A percentile compares a stretch with the other conserved stretches of the same genome.
phyloP scores from a whole-genome alignment of 1,284 basidiomycete genomes.

The Acaromyces ingoldii region DNA sequence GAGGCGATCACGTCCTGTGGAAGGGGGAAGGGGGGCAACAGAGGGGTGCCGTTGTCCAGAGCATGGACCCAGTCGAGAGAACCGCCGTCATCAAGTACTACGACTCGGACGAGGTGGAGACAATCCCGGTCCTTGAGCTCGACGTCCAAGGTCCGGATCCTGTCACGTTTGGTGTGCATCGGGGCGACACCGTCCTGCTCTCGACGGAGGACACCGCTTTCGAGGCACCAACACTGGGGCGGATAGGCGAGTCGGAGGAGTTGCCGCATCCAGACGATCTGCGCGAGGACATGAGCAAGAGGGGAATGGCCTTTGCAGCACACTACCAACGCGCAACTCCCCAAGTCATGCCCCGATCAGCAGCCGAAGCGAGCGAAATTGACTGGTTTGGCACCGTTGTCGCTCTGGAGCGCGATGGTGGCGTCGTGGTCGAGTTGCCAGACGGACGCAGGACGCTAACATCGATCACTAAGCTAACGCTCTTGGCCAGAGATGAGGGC shows the following conservation, averaged over 20 bases:
- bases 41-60: conserved; percentile 68
- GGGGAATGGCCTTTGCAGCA: conserved; percentile 62
- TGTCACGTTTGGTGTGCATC: conserved; percentile 64
- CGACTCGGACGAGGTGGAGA: conserved; percentile 55
- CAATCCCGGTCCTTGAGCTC: conserved; percentile 78
- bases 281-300: conserved; percentile 64
- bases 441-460: conserved; percentile 35
- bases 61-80: conserved; percentile 40
- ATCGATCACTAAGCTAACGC: conserved; percentile 27
- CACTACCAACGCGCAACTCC: conserved; percentile 52
- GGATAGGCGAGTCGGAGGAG: conserved; percentile 70
- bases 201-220: conserved; percentile 66
- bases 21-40: conserved; percentile 64
- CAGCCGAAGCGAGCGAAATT: conserved; percentile 27
- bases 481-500: conserved; percentile 16
- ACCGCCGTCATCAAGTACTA: conserved; percentile 41
- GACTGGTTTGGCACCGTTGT: conserved; percentile 56
- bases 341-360: conserved; percentile 6
- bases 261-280: conserved; percentile 60
- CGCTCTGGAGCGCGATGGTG: conserved; percentile 52
- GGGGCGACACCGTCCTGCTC: conserved; percentile 75
- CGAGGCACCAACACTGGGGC: conserved; percentile 63
- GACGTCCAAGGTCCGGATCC: conserved; percentile 65
- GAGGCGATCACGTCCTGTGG: conserved; percentile 85
- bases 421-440: conserved; percentile 49